phyloP scores from a whole-genome alignment of 129 eudicot species.

The Erigeron canadensis region DNA sequence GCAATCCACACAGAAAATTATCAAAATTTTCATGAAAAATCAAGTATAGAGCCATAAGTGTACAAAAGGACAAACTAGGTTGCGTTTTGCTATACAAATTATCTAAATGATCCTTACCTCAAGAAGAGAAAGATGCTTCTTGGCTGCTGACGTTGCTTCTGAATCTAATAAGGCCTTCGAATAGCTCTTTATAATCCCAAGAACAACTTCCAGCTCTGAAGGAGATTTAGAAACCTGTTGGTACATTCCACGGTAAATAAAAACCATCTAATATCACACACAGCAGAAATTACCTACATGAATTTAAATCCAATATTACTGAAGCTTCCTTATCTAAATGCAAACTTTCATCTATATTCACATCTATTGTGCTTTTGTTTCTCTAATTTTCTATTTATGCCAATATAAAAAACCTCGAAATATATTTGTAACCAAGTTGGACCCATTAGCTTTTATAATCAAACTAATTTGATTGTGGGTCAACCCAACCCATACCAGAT shows the following conservation, averaged over 20 bases:
- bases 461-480: background rate
- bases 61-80: conserved; percentile 2
- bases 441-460: background rate
- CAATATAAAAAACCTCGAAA: background rate
- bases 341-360: no score
- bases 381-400: no score
- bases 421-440: background rate
- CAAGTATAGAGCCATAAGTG: background rate
- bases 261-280: conserved; percentile 10
- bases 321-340: no score
- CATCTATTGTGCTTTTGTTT: no score
- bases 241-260: conserved; percentile 12
- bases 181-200: conserved; percentile 70
- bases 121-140: conserved; percentile 66
- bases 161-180: conserved; percentile 59
- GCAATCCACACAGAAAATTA: no score
- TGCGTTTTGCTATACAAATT: conserved; percentile 5
- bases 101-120: conserved; percentile 58
- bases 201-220: conserved; percentile 84
- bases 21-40: background rate
- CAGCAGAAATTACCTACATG: conserved; percentile 4
- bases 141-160: conserved; percentile 63
- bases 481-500: background rate
- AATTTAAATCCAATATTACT: no score
- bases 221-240: conserved; percentile 86